A percentile compares a stretch with the other conserved stretches of the same genome.
phyloP scores from a whole-genome alignment of 177 flowering plant genomes.

The Tripterygium wilfordii region DNA sequence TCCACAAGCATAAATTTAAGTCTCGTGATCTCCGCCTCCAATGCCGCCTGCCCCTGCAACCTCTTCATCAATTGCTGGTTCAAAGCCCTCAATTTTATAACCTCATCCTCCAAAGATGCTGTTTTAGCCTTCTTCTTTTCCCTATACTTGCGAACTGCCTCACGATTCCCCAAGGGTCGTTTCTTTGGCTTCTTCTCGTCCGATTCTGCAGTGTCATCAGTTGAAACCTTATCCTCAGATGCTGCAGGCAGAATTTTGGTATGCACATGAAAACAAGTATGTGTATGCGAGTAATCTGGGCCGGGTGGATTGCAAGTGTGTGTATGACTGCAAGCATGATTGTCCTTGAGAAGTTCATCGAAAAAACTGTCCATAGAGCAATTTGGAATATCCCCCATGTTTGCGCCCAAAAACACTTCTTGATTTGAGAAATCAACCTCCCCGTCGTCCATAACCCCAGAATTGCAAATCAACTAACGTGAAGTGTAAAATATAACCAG shows the following conservation, averaged over 20 bases:
- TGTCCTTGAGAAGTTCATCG: slow-evolving; percentile 64
- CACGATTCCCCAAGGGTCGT: slow-evolving; percentile 76
- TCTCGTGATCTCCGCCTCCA: slow-evolving; percentile 87
- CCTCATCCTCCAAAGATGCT: slow-evolving; percentile 90
- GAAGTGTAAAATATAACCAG: background rate
- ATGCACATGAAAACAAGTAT: slow-evolving; percentile 93
- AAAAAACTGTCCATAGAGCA: slow-evolving; percentile 71
- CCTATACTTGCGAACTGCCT: slow-evolving; percentile 92
- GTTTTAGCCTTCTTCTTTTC: slow-evolving; percentile 91
- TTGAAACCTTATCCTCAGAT: slow-evolving; percentile 41
- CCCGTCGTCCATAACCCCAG: slow-evolving; percentile 52
- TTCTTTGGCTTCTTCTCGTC: slow-evolving; percentile 57
- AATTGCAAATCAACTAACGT: too few relatives aligned
- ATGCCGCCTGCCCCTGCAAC: slow-evolving; percentile 75
- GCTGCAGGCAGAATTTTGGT: slow-evolving; percentile 70
- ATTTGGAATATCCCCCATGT: slow-evolving; percentile 43
- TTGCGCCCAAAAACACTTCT: slow-evolving; percentile 45
- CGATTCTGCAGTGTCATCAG: slow-evolving; percentile 80
- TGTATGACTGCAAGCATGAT: slow-evolving; percentile 84
- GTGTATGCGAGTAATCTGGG: slow-evolving; percentile 85
- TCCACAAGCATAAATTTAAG: slow-evolving; percentile 95
- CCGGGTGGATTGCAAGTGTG: slow-evolving; percentile 94
- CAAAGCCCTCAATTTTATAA: slow-evolving; percentile 54
- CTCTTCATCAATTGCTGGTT: slow-evolving; percentile 85
- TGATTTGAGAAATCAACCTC: slow-evolving; percentile 80